Percentiles rank a stretch among this genome's conserved stretches.
phyloP scores from a whole-genome alignment of 108 stramenopile genomes.

The Cyclotella kingstonii region DNA sequence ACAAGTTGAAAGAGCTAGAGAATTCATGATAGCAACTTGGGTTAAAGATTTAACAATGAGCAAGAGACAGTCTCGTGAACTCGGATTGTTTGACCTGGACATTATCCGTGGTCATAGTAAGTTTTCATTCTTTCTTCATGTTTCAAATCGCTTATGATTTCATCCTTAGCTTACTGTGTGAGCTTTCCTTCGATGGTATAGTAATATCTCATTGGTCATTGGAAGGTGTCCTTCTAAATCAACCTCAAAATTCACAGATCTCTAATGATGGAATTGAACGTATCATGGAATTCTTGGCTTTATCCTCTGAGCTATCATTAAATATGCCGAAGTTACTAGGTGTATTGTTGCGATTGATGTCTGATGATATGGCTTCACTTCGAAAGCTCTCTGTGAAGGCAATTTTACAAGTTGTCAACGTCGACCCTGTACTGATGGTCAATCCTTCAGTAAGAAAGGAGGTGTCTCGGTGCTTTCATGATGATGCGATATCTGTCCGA shows the following conservation, averaged over 20 bases:
- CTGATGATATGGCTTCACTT: constrained; percentile 50
- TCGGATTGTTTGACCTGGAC: constrained; percentile 38
- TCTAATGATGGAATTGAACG: constrained; percentile 72
- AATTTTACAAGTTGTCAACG: constrained; percentile 65
- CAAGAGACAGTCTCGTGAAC: constrained; percentile 7
- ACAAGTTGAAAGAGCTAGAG: constrained; percentile 35
- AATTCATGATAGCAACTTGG: constrained; percentile 82
- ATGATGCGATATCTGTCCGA: constrained; percentile 90
- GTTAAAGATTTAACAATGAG: constrained; percentile 48
- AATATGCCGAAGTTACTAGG: constrained; percentile 67
- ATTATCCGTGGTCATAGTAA: constrained; percentile 32
- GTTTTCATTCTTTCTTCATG: neutral
- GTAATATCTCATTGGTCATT: constrained; percentile 53
- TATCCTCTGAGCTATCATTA: constrained; percentile 51
- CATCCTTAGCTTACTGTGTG: too few species aligned
- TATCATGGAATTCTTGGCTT: constrained; percentile 53
- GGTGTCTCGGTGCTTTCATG: constrained; percentile 79
- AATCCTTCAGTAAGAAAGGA: constrained; percentile 64
- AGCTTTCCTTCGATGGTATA: neutral
- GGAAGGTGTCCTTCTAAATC: constrained; percentile 15
- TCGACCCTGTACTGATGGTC: constrained; percentile 78
- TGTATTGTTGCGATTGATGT: constrained; percentile 77
- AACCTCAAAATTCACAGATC: constrained; percentile 20
- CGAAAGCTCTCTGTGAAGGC: constrained; percentile 86
- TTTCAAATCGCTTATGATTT: neutral